Evolutionary conservation across 208 protist genomes (phyloP), one percentile per base, ranked within the genome.

Genomic region (Angomonas ambiguus): DNA sequence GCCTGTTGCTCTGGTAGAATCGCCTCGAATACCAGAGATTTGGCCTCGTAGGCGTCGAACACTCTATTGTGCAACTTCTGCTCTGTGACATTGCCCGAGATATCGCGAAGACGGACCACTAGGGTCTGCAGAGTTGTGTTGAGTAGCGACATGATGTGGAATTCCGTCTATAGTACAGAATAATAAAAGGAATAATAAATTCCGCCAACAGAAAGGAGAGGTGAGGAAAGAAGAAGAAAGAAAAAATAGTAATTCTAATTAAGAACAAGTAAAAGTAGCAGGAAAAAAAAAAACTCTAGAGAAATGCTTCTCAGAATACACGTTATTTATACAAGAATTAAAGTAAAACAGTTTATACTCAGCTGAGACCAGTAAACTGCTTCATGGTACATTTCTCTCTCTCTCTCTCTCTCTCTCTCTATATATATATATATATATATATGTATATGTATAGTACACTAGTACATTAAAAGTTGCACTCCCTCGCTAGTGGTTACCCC

Each of bases 11-110:
- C 80, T 2, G 80, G 79, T 22, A 77, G 80, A 34, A 95, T 90
- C 25, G 75, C 85, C 56, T 95, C 86, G 65, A 95, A 93, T 18
- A 93, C 90, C 30, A 95, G 83, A 11, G 86, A 79, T 72, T 95
- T 95, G 0, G 90, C 90, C 63, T 95, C 90, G 61, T 95, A 95
- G 0, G 90, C 90, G 62, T 95, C 90, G 70, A 95, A 95, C 4
- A 95, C 84, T 32, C 90, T 82, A 63, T 88, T 95, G 72, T 95
- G 90, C 51, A 95, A 82, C 58, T 95, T 95, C 53, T 95, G 90
- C 65, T 85, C 79, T 11, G 83, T 88, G 27, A 95, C 85, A 51
- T 93, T 93, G 6, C 90, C 90, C 1, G 82, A 88, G 69, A 93
- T 86, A 60, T 95, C 90, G 0, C 87, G 79, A 48, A 95, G 77